Base-by-base conservation (phyloP, 768 basidiomycete genomes). In the Porphyrellus cyaneotinctus region DNA sequence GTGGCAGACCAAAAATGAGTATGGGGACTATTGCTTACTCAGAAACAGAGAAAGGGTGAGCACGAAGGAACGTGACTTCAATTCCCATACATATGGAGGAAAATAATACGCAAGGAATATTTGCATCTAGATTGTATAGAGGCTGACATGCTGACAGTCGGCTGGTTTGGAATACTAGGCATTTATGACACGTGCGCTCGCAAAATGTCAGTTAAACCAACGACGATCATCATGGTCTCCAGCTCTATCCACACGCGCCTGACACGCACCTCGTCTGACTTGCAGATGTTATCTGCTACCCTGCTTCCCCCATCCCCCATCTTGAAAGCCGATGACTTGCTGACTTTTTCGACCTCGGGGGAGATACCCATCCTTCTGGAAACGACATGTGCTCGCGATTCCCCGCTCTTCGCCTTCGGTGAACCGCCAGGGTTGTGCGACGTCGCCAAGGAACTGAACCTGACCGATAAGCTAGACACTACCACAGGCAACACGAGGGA, bases 21-120 rank as follows among this genome's bases (percentile, higher is more conserved):
- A 80, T 68, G 95, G 95, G 2, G 91, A 97, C 62, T 97, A 92
- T 66, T 97, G 95, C 67, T 65, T 99, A 56, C 74, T 99, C 55
- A 83, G 78, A 68, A 86, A 91, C 58, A 79, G 68, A 60, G 72
- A 65, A 55, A 62, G 46, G 17, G 53, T 72, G 33, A 37, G 46
- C 44, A 49, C 14, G 32, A 70, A 71, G 57, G 70, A 70, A 47
- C 55, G 42, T 6, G 53, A 55, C 18, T 57, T 61, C 38, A 28
- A 54, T 23, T 23, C 55, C 24, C 56, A 33, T 41, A 48, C 52
- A 33, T 18, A 53, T 17, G 49, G 24, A 17, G 46, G 45, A 14
- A 46, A 57, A 38, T 57, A 53, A 46, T 54, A 42, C 42, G 39
- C 57, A 54, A 46, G 52, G 43, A 18, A 43, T 50, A 46, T n/a